Base-by-base conservation (phyloP, 768 basidiomycete genomes). In the Leccinum barrowsii region DNA sequence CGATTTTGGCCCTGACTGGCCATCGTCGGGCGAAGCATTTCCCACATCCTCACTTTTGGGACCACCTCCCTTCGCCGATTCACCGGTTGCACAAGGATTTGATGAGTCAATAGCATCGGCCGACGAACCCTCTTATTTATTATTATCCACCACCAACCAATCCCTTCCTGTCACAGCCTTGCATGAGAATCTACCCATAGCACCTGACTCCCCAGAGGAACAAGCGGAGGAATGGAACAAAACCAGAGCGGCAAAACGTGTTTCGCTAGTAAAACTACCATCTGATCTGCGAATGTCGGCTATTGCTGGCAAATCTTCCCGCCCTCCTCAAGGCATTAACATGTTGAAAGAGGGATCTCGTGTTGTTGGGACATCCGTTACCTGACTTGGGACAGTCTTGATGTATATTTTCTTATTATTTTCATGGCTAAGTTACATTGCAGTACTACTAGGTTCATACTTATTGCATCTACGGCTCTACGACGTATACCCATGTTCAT, bases 161-260 rank as follows among this genome's bases (percentile, higher is more conserved):
- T 62, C 61, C 26, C 62, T 70, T 12, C 64, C 52, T 42, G 64
- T 70, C 21, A 35, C 58, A 46, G 59, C 63, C n/a, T 58, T 69
- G 12, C 82, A 80, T 57, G 82, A 84, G 63, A 78, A 74, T 52
- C 77, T 77, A 63, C 76, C 74, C 61, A 78, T 77, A 22, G 77
- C 75, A 30, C 71, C 70, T 17, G 84, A 86, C 65, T 75, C 67
- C 21, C 69, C 70, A 26, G 80, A 81, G 48, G 90, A 92, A 70
- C 80, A 87, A 71, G 91, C 92, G n/a, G 92, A 93, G 70, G 87
- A 88, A 53, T 94, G 92, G 92, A 78, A 90, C 73, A 85, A 85
- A 70, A 94, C 92, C 2, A 85, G 87, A 50, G 88, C 86, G 35
- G 91, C 90, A 13, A 89, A 91, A 64, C 86, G 92, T 8, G 92